phyloP scores from a whole-genome alignment of 2,329 filamentous ascomycete species.

The Pyricularia sp. region DNA sequence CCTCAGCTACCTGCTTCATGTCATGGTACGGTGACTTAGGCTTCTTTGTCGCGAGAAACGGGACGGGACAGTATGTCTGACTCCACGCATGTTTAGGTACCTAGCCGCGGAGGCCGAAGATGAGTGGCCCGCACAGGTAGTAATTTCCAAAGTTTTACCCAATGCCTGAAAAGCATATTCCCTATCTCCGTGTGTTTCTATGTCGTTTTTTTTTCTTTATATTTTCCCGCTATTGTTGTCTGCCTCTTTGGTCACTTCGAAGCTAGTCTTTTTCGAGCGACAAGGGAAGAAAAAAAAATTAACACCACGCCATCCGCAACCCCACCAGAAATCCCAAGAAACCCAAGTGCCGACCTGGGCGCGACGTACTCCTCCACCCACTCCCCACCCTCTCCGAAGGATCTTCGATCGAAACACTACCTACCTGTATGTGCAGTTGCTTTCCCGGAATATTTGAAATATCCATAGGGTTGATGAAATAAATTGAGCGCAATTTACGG shows the following conservation, averaged over 20 bases:
- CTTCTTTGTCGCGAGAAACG: background rate
- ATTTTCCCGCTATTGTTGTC: no score
- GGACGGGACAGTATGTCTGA: background rate
- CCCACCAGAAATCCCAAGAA: background rate
- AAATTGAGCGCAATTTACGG: background rate
- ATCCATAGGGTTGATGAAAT: background rate
- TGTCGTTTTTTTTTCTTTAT: no score
- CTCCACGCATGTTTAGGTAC: background rate
- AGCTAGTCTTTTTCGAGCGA: no score
- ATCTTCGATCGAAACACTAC: background rate
- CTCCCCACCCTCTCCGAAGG: background rate
- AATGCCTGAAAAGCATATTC: no score
- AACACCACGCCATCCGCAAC: background rate
- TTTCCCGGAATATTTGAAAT: background rate
- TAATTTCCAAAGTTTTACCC: background rate
- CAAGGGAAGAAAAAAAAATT: no score
- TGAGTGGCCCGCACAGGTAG: background rate
- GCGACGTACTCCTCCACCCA: background rate
- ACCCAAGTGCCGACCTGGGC: background rate
- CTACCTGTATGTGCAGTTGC: background rate
- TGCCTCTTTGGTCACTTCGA: no score
- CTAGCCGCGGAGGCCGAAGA: background rate
- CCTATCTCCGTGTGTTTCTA: no score
- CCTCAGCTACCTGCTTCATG: no score
- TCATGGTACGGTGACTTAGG: background rate